phyloP scores from a whole-genome alignment of 1,139 yeast genomes.

The Ogataea hybrid region DNA sequence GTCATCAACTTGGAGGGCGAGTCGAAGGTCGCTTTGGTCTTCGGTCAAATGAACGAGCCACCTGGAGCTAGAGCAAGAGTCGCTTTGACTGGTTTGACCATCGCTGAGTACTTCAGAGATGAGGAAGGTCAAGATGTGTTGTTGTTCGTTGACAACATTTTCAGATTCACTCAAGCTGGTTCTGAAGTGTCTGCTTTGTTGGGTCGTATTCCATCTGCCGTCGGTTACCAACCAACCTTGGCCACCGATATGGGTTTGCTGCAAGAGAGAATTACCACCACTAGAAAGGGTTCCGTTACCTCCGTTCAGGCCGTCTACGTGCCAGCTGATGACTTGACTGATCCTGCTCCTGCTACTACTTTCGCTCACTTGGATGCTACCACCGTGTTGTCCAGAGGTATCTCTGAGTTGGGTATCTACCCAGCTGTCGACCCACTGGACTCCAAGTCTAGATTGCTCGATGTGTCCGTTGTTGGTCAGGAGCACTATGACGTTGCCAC shows the following conservation, averaged over 20 bases:
- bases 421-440: slow-evolving; percentile 99
- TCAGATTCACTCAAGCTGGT: slow-evolving; percentile 99
- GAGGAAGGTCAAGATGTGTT: slow-evolving; percentile 99
- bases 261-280: slow-evolving; percentile 99
- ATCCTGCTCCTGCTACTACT: slow-evolving; percentile 99
- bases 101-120: slow-evolving; percentile 99
- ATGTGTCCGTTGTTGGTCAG: slow-evolving; percentile 95
- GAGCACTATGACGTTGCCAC: slow-evolving; percentile 98
- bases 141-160: slow-evolving; percentile 99
- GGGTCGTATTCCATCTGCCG: slow-evolving; percentile 99
- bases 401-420: slow-evolving; percentile 99
- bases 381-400: slow-evolving; percentile 99
- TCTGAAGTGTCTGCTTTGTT: slow-evolving; percentile 99
- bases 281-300: slow-evolving; percentile 99
- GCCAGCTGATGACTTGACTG: slow-evolving; percentile 99
- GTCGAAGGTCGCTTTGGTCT: slow-evolving; percentile 98
- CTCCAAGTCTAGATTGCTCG: slow-evolving; percentile 98
- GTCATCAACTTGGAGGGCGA: slow-evolving; percentile 99
- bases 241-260: slow-evolving; percentile 99
- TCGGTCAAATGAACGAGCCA: slow-evolving; percentile 99
- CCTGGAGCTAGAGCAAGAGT: slow-evolving; percentile 99
- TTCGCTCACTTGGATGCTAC: slow-evolving; percentile 99
- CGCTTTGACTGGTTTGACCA: slow-evolving; percentile 99
- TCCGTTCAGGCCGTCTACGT: slow-evolving; percentile 99
- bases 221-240: slow-evolving; percentile 99